Percentiles rank a stretch among this genome's conserved stretches.
Evolutionary conservation across 73 alveolate genomes (phyloP).

Genomic region (Tetrahymena borealis): DNA sequence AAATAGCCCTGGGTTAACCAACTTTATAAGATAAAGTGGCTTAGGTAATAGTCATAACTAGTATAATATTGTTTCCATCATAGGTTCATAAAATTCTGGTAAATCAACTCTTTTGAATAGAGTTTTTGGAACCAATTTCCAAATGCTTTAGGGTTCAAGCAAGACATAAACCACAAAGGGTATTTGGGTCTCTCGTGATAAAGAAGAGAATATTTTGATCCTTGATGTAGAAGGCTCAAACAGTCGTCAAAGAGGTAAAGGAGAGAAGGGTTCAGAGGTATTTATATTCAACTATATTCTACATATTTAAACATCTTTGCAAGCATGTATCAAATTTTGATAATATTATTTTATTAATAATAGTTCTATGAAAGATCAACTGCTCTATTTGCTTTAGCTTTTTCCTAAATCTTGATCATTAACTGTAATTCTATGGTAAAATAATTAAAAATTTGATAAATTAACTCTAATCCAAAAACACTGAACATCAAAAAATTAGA

Average conservation of each 20-base stretch:
- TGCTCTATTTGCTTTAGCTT: constrained; percentile 36
- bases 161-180: constrained; percentile 70
- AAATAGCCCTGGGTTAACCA: background rate
- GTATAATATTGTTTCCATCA: constrained; percentile 68
- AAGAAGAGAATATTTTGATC: constrained; percentile 47
- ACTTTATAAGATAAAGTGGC: background rate
- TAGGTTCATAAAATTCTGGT: constrained; percentile 73
- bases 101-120: constrained; percentile 59
- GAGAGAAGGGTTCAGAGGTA: constrained; percentile 53
- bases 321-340: background rate
- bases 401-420: constrained; percentile 19
- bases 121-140: constrained; percentile 69
- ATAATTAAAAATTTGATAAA: too few species aligned
- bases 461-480: too few species aligned
- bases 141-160: constrained; percentile 52
- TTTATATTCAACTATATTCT: too few species aligned
- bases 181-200: constrained; percentile 68
- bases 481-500: background rate
- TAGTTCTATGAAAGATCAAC: constrained; percentile 40
- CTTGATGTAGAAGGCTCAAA: constrained; percentile 75
- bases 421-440: background rate
- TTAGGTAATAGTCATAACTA: constrained; percentile 40
- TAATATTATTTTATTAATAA: background rate
- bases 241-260: constrained; percentile 55
- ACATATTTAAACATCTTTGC: background rate